phyloP scores from a whole-genome alignment of 345 rosid genomes.

The Eucalyptus globulus region DNA sequence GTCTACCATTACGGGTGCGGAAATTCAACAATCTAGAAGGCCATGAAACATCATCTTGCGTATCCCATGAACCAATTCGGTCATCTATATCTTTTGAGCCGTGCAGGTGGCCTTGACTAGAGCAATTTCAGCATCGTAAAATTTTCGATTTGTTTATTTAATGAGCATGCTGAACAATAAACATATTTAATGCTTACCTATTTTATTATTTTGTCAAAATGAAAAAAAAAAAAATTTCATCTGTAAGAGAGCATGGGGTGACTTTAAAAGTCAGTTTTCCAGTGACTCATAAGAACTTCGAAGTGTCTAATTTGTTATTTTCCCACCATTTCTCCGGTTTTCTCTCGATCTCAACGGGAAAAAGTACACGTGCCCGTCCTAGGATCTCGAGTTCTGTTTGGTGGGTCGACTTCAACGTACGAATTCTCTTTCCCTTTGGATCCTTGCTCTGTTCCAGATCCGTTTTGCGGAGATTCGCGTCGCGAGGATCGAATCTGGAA shows the following conservation, averaged over 20 bases:
- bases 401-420: background rate
- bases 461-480: background rate
- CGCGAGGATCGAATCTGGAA: background rate
- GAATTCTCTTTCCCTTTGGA: background rate
- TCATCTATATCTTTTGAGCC: background rate
- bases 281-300: background rate
- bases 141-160: background rate
- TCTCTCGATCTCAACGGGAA: background rate
- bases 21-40: background rate
- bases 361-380: background rate
- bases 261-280: background rate
- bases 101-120: background rate
- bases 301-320: background rate
- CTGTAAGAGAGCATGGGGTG: background rate
- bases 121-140: background rate
- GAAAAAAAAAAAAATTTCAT: background rate
- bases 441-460: background rate
- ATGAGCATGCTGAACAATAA: background rate
- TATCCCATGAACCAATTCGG: background rate
- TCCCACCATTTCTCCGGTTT: background rate
- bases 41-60: fast-evolving
- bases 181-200: background rate
- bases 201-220: background rate
- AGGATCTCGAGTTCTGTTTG: background rate
- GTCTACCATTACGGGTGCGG: no score